Conservation (phyloP, 2,329 filamentous ascomycete genomes). For the Penicillium sp. region DNA sequence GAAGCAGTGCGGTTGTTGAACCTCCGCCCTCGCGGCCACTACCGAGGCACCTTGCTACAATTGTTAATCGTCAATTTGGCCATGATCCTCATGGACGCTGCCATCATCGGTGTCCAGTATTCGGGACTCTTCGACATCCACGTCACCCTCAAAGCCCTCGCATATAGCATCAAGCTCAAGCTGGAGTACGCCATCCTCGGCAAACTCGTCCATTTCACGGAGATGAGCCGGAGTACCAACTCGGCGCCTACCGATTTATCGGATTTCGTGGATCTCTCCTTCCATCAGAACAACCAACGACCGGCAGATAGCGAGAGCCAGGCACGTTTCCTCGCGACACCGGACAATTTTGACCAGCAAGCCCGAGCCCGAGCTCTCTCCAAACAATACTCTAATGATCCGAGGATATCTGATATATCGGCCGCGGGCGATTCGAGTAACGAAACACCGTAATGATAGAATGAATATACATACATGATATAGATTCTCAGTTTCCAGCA, state of each 20-base stretch:
- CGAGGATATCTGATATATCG: conserved; percentile 13
- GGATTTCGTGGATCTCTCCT: conserved; percentile 32
- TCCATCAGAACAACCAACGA: conserved; percentile 12
- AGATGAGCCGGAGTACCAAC: conserved; percentile 18
- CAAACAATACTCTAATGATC: conserved; percentile 23
- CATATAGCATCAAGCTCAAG: conserved; percentile 54
- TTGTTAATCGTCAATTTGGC: conserved; percentile 52
- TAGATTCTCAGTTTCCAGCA: not conserved
- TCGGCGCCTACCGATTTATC: conserved; percentile 29
- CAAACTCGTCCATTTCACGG: conserved; percentile 39
- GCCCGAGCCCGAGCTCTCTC: conserved; percentile 6
- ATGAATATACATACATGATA: conserved; percentile 16
- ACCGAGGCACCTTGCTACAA: conserved; percentile 49
- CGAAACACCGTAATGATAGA: conserved; percentile 11
- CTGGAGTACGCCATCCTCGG: conserved; percentile 52
- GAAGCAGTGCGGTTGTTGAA: conserved; percentile 56
- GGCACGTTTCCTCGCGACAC: conserved; percentile 9
- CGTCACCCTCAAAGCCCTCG: conserved; percentile 48
- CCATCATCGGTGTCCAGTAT: conserved; percentile 47
- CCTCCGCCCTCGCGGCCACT: conserved; percentile 44
- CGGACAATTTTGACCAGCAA: conserved; percentile 9
- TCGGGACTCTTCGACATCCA: conserved; percentile 48
- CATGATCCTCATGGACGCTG: conserved; percentile 51
- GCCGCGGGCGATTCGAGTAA: conserved; percentile 11
- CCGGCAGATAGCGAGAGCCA: conserved; percentile 24